Evolutionary conservation across 345 rosid genomes (phyloP).

Genomic region (Ceriops zippeliana): DNA sequence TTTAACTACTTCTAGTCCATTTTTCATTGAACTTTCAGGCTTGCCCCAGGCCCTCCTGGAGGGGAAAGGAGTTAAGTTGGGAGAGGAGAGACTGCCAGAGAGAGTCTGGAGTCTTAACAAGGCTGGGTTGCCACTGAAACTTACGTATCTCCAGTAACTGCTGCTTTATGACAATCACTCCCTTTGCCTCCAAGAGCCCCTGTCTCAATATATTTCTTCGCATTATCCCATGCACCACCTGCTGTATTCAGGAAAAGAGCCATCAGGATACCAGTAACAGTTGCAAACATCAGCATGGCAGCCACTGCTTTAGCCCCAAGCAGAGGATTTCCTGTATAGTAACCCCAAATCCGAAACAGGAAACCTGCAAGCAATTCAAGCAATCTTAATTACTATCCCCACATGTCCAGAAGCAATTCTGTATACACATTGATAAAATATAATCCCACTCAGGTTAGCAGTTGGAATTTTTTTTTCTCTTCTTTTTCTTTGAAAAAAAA

Average conservation of each 20-base stretch:
- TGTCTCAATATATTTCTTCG: slow-evolving; percentile 91
- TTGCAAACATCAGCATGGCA: slow-evolving; percentile 89
- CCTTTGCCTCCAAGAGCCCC: slow-evolving; percentile 99
- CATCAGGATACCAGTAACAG: slow-evolving; percentile 96
- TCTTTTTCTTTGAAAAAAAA: no score
- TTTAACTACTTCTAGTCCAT: no score
- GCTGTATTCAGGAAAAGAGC: slow-evolving; percentile 97
- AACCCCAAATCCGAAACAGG: slow-evolving; percentile 75
- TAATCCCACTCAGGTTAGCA: no score
- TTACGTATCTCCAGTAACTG: slow-evolving; percentile 97
- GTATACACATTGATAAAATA: no score
- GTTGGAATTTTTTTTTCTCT: no score
- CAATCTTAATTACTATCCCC: neutral
- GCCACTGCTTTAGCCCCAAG: slow-evolving; percentile 98
- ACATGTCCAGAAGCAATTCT: no score
- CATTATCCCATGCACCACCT: slow-evolving; percentile 99
- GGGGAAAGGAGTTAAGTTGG: no score
- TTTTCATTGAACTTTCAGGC: no score
- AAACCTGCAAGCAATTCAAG: slow-evolving; percentile 48
- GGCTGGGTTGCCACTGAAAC: slow-evolving; percentile 16
- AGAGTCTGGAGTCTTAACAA: neutral
- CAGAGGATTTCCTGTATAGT: slow-evolving; percentile 83
- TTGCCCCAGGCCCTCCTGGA: no score
- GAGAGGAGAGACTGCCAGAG: no score
- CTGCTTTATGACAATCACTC: slow-evolving; percentile 96